Conservation (phyloP, 2,329 filamentous ascomycete species). For the Nannizziopsis arthrosporioides region DNA sequence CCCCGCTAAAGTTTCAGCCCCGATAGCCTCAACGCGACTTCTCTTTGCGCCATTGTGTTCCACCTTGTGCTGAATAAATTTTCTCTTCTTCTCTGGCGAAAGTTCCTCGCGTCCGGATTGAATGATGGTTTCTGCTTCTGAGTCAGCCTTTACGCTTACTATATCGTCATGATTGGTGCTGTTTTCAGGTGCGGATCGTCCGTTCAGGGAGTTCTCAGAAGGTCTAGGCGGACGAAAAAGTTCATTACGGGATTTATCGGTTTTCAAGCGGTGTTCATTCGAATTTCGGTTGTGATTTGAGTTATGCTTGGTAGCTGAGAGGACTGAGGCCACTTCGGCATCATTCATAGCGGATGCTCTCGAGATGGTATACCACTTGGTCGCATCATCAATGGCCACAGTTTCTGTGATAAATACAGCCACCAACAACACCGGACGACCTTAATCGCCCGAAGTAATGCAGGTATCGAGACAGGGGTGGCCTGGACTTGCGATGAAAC, state of each 20-base stretch:
- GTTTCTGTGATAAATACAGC: slow-evolving; percentile 19
- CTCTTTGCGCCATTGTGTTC: slow-evolving; percentile 16
- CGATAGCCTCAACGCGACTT: slow-evolving; percentile 18
- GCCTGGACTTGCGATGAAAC: slow-evolving; percentile 2
- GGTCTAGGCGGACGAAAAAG: slow-evolving; percentile 3
- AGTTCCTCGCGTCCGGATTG: slow-evolving; percentile 37
- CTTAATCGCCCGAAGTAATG: slow-evolving; percentile 8
- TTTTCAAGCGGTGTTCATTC: slow-evolving; percentile 3
- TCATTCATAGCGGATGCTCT: slow-evolving; percentile 39
- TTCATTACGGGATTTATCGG: slow-evolving; percentile 3
- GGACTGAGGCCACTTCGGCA: slow-evolving; percentile 31
- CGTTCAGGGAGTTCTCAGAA: slow-evolving; percentile 1
- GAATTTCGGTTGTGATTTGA: slow-evolving; percentile 7
- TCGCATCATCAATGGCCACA: slow-evolving; percentile 36
- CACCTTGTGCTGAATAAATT: slow-evolving; percentile 27
- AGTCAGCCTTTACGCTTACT: slow-evolving; percentile 33
- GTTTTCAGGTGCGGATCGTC: not conserved
- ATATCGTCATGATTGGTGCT: slow-evolving; percentile 21
- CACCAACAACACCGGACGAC: slow-evolving; percentile 6
- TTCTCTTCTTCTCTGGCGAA: slow-evolving; percentile 38
- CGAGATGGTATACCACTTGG: slow-evolving; percentile 29
- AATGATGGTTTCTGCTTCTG: slow-evolving; percentile 40
- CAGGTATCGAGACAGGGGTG: not conserved
- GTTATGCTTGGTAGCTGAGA: slow-evolving; percentile 9
- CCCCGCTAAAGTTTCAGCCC: slow-evolving; percentile 14